Percentiles rank a stretch among this genome's conserved stretches.
Evolutionary conservation across 768 basidiomycete species (phyloP).

Genomic region (Suillus occidentalis): DNA sequence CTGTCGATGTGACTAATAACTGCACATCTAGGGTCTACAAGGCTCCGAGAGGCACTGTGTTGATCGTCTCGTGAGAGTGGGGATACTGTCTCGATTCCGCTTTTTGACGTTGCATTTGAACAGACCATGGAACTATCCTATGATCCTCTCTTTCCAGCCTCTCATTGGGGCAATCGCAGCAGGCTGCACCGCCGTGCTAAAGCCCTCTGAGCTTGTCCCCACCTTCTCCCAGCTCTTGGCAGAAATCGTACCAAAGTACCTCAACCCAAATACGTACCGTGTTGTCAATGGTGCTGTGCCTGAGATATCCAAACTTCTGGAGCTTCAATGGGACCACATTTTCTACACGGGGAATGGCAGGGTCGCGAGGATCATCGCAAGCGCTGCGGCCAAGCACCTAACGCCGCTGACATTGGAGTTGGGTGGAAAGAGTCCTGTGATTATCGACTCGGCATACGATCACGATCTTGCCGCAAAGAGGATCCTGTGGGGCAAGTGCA

Average conservation of each 20-base stretch:
- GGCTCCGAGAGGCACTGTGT: slow-evolving; percentile 58
- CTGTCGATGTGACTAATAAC: background rate
- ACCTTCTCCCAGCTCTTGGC: slow-evolving; percentile 50
- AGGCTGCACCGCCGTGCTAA: slow-evolving; percentile 65
- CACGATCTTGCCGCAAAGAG: slow-evolving; percentile 58
- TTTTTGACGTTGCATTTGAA: background rate
- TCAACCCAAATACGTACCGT: slow-evolving; percentile 48
- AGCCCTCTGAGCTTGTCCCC: slow-evolving; percentile 61
- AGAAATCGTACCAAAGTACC: slow-evolving; percentile 54
- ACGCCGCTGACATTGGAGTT: slow-evolving; percentile 36
- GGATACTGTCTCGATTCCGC: background rate
- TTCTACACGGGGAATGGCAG: slow-evolving; percentile 39
- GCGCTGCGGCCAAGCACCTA: slow-evolving; percentile 29
- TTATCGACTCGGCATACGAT: slow-evolving; percentile 43
- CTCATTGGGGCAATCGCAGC: slow-evolving; percentile 72
- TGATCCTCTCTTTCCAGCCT: slow-evolving; percentile 54
- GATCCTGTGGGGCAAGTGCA: slow-evolving; percentile 64
- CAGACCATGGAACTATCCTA: slow-evolving; percentile 73
- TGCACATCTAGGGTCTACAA: slow-evolving; percentile 38
- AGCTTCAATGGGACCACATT: slow-evolving; percentile 34
- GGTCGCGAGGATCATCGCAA: slow-evolving; percentile 24
- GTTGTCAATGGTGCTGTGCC: slow-evolving; percentile 51
- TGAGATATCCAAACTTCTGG: slow-evolving; percentile 37
- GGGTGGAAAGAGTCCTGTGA: slow-evolving; percentile 46
- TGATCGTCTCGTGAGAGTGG: slow-evolving; percentile 58